Percentiles rank a stretch among this genome's conserved stretches.
These are phyloP conservation scores for Leishmania turanica DNA, from an alignment of 208 protist genomes.

Conservation along the genomic window DNA sequence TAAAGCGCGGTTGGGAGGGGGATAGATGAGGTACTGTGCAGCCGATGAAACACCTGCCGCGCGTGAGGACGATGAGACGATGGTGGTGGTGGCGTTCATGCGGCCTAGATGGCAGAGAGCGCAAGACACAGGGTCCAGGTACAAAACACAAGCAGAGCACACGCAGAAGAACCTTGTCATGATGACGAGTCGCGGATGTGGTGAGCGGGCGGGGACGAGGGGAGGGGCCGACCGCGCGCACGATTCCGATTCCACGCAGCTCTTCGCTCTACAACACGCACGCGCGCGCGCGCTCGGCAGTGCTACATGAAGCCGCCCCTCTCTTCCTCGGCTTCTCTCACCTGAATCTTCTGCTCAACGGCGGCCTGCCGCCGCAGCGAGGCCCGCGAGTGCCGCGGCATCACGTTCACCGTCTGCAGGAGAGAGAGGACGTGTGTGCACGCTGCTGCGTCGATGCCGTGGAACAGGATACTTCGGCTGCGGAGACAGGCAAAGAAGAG, in stretches of 20 bases:
- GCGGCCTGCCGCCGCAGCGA: constrained; percentile 22
- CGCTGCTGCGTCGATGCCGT: not conserved
- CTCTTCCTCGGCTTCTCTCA: not conserved
- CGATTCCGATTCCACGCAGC: no score
- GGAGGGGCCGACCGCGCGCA: not conserved
- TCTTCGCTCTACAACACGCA: no score
- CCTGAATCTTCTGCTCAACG: constrained; percentile 14
- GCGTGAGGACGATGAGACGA: not conserved
- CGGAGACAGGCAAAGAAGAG: not conserved
- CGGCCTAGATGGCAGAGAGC: not conserved
- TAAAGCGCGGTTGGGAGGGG: not conserved
- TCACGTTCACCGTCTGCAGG: constrained; percentile 11
- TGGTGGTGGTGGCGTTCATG: not conserved
- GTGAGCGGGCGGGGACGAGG: no score
- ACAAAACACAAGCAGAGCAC: not conserved
- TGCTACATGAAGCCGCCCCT: not conserved
- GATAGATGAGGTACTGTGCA: not conserved
- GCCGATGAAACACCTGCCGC: not conserved
- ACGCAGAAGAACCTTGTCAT: not conserved
- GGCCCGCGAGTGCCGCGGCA: constrained; percentile 17
- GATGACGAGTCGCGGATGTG: no score
- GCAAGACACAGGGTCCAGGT: not conserved
- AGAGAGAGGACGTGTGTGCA: not conserved
- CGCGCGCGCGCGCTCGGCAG: not conserved
- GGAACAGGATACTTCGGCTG: not conserved